These are phyloP conservation scores for Solanum hybrid DNA, from an alignment of 305 asterid genomes.

Conservation along the genomic window DNA sequence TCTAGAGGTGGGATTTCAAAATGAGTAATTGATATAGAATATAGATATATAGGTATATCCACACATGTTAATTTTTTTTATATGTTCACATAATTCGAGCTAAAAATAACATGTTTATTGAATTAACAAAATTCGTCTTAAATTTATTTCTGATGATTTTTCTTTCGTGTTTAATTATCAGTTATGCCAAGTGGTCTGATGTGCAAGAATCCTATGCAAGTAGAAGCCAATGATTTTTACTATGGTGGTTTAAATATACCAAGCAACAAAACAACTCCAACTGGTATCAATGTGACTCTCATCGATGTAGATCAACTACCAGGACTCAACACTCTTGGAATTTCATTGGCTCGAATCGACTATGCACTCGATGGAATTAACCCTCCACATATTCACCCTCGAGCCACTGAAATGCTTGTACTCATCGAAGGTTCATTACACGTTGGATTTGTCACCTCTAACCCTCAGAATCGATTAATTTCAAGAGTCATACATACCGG, in stretches of 20 bases:
- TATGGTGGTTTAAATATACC: constrained; percentile 4
- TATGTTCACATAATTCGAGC: not conserved
- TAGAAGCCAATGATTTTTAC: constrained; percentile 8
- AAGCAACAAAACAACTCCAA: not conserved
- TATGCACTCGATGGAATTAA: not conserved
- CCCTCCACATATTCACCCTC: constrained; percentile 13
- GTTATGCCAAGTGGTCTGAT: not conserved
- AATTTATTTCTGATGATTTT: not conserved
- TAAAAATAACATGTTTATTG: not conserved
- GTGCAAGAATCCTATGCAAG: constrained; percentile 12
- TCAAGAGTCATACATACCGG: constrained; percentile 5
- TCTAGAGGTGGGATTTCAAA: not conserved
- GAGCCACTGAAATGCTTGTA: constrained; percentile 6
- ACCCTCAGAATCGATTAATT: not conserved
- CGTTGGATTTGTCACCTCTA: constrained; percentile 5
- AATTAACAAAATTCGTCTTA: not conserved
- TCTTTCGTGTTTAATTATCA: not conserved
- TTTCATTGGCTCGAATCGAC: constrained; percentile 13
- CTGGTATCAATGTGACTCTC: not conserved
- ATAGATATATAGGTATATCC: not conserved
- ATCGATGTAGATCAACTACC: constrained; percentile 3
- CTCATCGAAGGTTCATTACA: constrained; percentile 5
- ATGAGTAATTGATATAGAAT: not conserved
- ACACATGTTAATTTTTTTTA: not conserved
- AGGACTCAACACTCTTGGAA: constrained; percentile 17